Percentiles rank a stretch among this genome's conserved stretches.
Conservation (phyloP, 169 alveolate species). For the Plasmodium vivax region DNA sequence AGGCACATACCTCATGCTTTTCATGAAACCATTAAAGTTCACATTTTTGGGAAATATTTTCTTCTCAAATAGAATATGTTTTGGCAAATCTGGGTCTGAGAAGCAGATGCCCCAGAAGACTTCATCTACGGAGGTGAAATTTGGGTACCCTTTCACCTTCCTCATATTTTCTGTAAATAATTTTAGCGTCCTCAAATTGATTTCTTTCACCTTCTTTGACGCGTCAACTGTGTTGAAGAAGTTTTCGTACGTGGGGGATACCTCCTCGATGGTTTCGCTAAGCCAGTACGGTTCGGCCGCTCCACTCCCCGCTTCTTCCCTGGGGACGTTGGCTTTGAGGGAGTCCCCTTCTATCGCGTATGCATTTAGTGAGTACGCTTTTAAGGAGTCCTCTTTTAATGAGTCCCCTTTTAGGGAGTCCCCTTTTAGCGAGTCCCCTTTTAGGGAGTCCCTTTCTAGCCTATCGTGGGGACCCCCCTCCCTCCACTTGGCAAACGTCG, state of each 20-base stretch:
- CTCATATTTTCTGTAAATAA: conserved; percentile 61
- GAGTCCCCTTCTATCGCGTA: too few species aligned
- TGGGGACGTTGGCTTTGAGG: neutral
- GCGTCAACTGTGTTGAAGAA: conserved; percentile 32
- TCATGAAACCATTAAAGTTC: conserved; percentile 65
- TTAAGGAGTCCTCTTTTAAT: too few species aligned
- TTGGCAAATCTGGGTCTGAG: conserved; percentile 73
- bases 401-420: too few species aligned
- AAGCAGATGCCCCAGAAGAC: conserved; percentile 66
- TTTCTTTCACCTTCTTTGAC: conserved; percentile 47
- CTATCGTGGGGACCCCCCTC: neutral
- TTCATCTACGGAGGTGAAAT: conserved; percentile 54
- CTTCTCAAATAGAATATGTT: conserved; percentile 46
- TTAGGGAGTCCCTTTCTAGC: neutral
- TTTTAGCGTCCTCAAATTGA: conserved; percentile 35
- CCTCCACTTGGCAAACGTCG: neutral
- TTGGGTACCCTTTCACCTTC: conserved; percentile 62
- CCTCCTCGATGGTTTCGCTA: conserved; percentile 36
- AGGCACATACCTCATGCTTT: conserved; percentile 72
- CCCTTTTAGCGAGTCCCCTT: too few species aligned
- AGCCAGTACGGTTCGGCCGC: neutral
- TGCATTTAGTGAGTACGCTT: too few species aligned
- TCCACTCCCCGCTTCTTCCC: neutral
- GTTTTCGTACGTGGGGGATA: conserved; percentile 6
- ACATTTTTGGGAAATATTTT: conserved; percentile 59